Percentiles rank a stretch among this genome's conserved stretches.
phyloP scores from a whole-genome alignment of 805 yeast genomes.

The Priceomyces haplophilus region DNA sequence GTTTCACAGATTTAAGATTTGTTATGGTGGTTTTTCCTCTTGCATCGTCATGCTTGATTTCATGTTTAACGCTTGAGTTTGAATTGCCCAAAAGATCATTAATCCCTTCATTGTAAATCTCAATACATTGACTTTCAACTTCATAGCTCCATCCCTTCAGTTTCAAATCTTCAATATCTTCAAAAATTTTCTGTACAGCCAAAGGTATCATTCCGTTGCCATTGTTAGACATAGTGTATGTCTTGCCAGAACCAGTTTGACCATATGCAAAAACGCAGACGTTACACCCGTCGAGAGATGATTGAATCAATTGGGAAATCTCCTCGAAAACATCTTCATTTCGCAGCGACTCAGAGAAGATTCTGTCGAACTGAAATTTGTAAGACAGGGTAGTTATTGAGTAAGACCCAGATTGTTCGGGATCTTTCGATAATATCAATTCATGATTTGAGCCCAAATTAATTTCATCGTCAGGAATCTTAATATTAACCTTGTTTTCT shows the following conservation, averaged over 20 bases:
- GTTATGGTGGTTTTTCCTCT: constrained; percentile 56
- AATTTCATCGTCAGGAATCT: constrained; percentile 22
- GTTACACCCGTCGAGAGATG: constrained; percentile 78
- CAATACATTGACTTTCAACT: constrained; percentile 74
- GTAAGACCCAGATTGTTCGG: constrained; percentile 6
- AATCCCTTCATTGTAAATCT: constrained; percentile 82
- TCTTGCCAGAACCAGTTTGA: constrained; percentile 94
- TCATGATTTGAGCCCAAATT: constrained; percentile 37
- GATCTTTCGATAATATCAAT: constrained; percentile 23
- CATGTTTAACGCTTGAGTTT: constrained; percentile 43
- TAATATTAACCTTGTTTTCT: constrained; percentile 13
- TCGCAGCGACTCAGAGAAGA: constrained; percentile 53
- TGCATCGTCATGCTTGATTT: constrained; percentile 66
- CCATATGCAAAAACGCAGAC: constrained; percentile 97
- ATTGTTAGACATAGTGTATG: constrained; percentile 77
- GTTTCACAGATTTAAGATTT: constrained; percentile 49
- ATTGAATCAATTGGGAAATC: constrained; percentile 77
- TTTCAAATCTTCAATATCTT: constrained; percentile 45
- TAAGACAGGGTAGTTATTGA: constrained; percentile 14
- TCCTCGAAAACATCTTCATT: constrained; percentile 77
- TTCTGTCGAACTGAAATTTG: constrained; percentile 70
- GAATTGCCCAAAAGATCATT: constrained; percentile 55
- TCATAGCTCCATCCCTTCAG: constrained; percentile 61
- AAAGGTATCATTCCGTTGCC: constrained; percentile 78
- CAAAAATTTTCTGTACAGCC: constrained; percentile 69